Percentiles rank a stretch among this genome's conserved stretches.
Conservation (phyloP, 106 monocot species). For the Chionographis japonica region DNA sequence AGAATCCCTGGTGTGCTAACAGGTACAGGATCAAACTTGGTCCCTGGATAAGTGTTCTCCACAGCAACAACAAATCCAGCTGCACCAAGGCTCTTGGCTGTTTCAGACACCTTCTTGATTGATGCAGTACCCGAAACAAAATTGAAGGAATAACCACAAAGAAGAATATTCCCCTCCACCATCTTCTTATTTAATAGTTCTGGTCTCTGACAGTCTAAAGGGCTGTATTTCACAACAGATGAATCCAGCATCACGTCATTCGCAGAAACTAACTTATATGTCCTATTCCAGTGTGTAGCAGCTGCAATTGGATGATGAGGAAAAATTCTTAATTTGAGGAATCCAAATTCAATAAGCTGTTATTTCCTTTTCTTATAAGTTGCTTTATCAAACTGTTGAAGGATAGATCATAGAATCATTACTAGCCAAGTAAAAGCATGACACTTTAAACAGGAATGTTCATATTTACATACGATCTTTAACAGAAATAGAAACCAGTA, state of each 20-base stretch:
- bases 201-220: constrained; percentile 86
- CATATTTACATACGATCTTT: too few species aligned
- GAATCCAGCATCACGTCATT: constrained; percentile 80
- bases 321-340: background rate
- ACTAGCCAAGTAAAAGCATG: too few species aligned
- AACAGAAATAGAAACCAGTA: too few species aligned
- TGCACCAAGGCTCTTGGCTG: constrained; percentile 83
- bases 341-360: background rate
- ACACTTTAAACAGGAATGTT: too few species aligned
- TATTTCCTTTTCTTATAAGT: too few species aligned
- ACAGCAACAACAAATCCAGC: constrained; percentile 91
- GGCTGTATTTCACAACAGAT: constrained; percentile 66
- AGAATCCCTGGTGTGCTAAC: constrained; percentile 80
- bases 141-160: constrained; percentile 96
- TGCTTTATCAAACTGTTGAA: too few species aligned
- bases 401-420: too few species aligned
- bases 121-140: constrained; percentile 92
- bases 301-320: constrained; percentile 46
- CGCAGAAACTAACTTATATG: constrained; percentile 68
- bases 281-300: constrained; percentile 63
- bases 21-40: constrained; percentile 88
- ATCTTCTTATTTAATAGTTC: constrained; percentile 79
- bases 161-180: constrained; percentile 76
- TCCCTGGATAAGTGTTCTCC: constrained; percentile 79
- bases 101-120: constrained; percentile 83